Base-by-base conservation (phyloP, 352 stramenopile species). In the Phytophthora quininea region DNA sequence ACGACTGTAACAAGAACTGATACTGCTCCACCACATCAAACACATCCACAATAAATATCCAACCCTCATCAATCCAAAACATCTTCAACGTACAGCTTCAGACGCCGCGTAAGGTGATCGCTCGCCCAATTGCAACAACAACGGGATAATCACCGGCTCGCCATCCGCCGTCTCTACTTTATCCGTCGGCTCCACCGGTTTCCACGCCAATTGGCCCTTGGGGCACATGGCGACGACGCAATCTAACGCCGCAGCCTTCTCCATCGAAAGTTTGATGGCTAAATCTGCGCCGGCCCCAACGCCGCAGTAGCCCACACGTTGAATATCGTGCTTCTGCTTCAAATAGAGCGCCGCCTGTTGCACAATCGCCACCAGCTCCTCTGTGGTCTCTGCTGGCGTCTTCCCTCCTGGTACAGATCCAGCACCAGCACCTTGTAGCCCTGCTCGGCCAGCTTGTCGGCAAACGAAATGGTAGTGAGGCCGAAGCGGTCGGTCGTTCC, bases 361-460 rank as follows among this genome's bases (percentile, higher is more conserved):
- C 29, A 89, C 58, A 35, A 76, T 65, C 7, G 57, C 58, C 49
- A 77, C 59, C 29, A 81, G 69, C n/a, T 80, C 43, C 1, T 68
- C 56, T 1, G 60, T 69, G 15, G 37, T 51, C 2, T 48, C 62
- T 32, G 60, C 68, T 30, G 7, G 66, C 8, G 54, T 38, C 74
- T 56, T 5, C 53, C 63, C 46, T 83, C 65, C n/a, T 59, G 55
- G 40, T 80, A 81, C 31, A 86, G 51, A 62, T 87, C 75, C 54
- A 92, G 58, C 53, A 92, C 85, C 46, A 95, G 64, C 54, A 96
- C 87, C 61, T 96, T 95, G 73, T 95, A 96, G 54, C 87, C 86
- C 64, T 96, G 89, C 58, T 96, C 89, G 3, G 87, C 87, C 51
- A 96, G 69, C 47, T 95, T 94, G 65, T 96, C 89, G 4, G 89